Evolutionary conservation across 805 yeast species (phyloP), one percentile per base, ranked within the genome.

Genomic region (Cyberlindnera saturnus): DNA sequence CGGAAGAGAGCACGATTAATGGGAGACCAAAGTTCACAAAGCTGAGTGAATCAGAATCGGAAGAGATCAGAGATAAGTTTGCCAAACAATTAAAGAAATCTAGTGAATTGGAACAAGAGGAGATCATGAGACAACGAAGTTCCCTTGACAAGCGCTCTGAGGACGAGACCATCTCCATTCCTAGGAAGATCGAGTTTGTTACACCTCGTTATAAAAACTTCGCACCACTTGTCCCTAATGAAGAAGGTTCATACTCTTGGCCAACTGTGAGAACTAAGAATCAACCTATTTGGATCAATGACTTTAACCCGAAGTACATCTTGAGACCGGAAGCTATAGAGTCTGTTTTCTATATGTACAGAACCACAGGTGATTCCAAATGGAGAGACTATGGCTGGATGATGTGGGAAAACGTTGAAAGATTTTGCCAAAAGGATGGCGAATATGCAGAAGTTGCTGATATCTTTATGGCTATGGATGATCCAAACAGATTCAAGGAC

Each of bases 281-380:
- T n/a, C 57, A 57, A 29, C 65, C 66, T 10, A 35, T 62, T 1
- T 56, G 61, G 53, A 61, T 69, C 14, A 50, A 67, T 20, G 56
- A 57, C 50, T 51, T 67, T 32, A 63, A 65, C 17, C 58, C 71
- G 3, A 45, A 64, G 36, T 75, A 67, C 46, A 58, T 75, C n/a
- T 59, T 81, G 18, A 67, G 83, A 18, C 82, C 86, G 0, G 82
- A 79, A 53, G 72, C 80, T 16, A 70, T 81, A 36, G 85, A 81
- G 55, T 75, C 84, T 0, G 66, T 82, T 4, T 75, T 75, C 50
- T 71, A 74, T 52, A 63, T 80, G 62, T 80, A 75, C 50, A 66
- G 86, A 44, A 67, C 77, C 40, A 80, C 85, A 0, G 82, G 82
- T 6, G 82, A 81, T 44, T 52, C 66, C 1, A 62, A 64, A 48